Evolutionary conservation across 768 basidiomycete genomes (phyloP).

Genomic region (Russula compacta): DNA sequence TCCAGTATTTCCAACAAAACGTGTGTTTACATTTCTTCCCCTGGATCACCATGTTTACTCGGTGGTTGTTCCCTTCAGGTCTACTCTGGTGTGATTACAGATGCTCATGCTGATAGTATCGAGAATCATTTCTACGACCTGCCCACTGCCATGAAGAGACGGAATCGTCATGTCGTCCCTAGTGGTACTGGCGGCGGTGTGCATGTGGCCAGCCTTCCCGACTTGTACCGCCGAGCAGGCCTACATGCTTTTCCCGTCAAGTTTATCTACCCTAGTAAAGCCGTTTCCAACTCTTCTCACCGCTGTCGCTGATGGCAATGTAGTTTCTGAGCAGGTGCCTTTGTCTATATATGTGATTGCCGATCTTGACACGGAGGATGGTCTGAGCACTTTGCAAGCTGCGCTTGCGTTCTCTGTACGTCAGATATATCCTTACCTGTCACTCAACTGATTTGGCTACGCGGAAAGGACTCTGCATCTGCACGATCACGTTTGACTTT

Average conservation of each 20-base stretch:
- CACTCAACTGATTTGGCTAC: background rate
- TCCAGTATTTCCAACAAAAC: slow-evolving; percentile 66
- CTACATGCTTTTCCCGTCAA: slow-evolving; percentile 34
- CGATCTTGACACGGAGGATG: slow-evolving; percentile 61
- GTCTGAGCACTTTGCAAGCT: slow-evolving; percentile 51
- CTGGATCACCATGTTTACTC: background rate
- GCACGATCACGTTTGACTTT: slow-evolving; percentile 58
- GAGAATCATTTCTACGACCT: slow-evolving; percentile 86
- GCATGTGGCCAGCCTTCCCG: slow-evolving; percentile 45
- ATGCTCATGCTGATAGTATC: slow-evolving; percentile 42
- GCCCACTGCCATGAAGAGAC: slow-evolving; percentile 53
- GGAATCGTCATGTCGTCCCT: slow-evolving; percentile 74
- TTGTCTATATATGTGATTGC: slow-evolving; percentile 60
- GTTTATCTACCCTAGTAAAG: slow-evolving; percentile 61
- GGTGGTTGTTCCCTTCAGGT: slow-evolving; percentile 29
- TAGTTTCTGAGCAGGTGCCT: slow-evolving; percentile 25
- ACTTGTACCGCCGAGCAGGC: slow-evolving; percentile 40
- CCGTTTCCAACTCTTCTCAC: background rate
- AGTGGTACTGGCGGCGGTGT: slow-evolving; percentile 37
- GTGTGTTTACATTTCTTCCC: slow-evolving; percentile 29
- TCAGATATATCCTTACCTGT: slow-evolving; percentile 6
- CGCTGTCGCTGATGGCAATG: slow-evolving; percentile 22
- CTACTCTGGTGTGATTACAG: slow-evolving; percentile 47
- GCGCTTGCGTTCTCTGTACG: slow-evolving; percentile 58
- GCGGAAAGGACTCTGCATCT: slow-evolving; percentile 31